Evolutionary conservation across 1,284 basidiomycete genomes (phyloP).

Genomic region (Megacollybia platyphylla): DNA sequence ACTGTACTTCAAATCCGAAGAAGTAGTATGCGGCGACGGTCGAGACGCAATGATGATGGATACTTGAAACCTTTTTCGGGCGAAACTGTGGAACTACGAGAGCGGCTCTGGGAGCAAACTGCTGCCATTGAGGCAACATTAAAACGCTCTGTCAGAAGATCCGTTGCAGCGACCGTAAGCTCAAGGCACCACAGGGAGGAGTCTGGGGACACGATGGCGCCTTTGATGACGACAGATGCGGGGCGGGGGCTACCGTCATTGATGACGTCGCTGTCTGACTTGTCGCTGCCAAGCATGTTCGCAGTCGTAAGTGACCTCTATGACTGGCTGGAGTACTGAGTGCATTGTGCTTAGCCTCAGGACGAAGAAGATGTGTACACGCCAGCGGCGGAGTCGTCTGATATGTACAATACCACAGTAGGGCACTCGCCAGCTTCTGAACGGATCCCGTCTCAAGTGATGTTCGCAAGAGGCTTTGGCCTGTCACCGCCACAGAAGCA

Average conservation of each 20-base stretch:
- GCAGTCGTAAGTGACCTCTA: not conserved
- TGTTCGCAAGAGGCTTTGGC: too few relatives aligned
- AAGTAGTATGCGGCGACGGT: not conserved
- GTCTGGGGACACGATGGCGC: too few relatives aligned
- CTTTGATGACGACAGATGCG: too few relatives aligned
- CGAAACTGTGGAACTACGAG: not conserved
- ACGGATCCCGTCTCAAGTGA: not conserved
- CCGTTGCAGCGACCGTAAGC: too few relatives aligned
- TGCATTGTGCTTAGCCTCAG: not conserved
- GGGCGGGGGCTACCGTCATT: not conserved
- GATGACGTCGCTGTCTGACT: not conserved
- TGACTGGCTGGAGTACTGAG: not conserved
- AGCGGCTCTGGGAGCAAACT: not conserved
- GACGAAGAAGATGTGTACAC: conserved; percentile 2
- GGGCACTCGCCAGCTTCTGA: not conserved
- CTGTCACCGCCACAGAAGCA: too few relatives aligned
- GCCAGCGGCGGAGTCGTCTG: conserved; percentile 4
- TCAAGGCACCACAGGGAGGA: too few relatives aligned
- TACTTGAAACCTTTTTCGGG: not conserved
- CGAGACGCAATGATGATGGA: not conserved
- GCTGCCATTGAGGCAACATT: too few relatives aligned
- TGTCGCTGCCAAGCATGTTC: conserved; percentile 1
- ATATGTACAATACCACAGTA: not conserved
- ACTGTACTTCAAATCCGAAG: not conserved
- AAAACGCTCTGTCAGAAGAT: too few relatives aligned